A percentile compares a stretch with the other conserved stretches of the same genome.
These are phyloP conservation scores for Pyrenophora tritici-repentis DNA, from an alignment of 2,329 filamentous ascomycete species.

Conservation along the genomic window DNA sequence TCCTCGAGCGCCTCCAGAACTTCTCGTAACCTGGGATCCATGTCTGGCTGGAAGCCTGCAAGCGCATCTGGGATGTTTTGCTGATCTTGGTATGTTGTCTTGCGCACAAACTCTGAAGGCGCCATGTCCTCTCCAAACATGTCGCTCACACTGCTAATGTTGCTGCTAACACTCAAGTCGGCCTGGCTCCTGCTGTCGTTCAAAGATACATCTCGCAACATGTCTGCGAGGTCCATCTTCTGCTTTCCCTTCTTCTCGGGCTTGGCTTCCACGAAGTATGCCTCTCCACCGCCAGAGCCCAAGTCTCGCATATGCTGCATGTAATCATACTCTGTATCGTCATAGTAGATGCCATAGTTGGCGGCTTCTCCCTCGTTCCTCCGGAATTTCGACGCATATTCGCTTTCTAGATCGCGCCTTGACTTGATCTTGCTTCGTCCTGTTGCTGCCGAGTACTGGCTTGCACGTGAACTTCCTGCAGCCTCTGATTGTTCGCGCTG, in stretches of 20 bases:
- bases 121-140: conserved; percentile 75
- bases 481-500: conserved; percentile 37
- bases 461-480: conserved; percentile 53
- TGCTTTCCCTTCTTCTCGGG: conserved; percentile 70
- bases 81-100: conserved; percentile 85
- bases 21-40: conserved; percentile 91
- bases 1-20: conserved; percentile 93
- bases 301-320: conserved; percentile 98
- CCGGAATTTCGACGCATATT: conserved; percentile 73
- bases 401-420: conserved; percentile 75
- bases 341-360: conserved; percentile 89
- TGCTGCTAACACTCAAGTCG: conserved; percentile 51
- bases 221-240: conserved; percentile 82
- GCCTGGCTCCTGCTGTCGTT: conserved; percentile 50
- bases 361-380: conserved; percentile 96
- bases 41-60: conserved; percentile 93
- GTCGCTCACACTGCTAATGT: conserved; percentile 51
- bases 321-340: conserved; percentile 96
- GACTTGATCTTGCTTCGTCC: conserved; percentile 62
- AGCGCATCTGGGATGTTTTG: conserved; percentile 91
- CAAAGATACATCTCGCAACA: conserved; percentile 62
- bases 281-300: conserved; percentile 66
- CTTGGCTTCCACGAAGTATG: conserved; percentile 79
- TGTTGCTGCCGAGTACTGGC: conserved; percentile 51
- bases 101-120: conserved; percentile 77